Base-by-base conservation (phyloP, 495 filamentous ascomycete species). In the Xylaria acuta region DNA sequence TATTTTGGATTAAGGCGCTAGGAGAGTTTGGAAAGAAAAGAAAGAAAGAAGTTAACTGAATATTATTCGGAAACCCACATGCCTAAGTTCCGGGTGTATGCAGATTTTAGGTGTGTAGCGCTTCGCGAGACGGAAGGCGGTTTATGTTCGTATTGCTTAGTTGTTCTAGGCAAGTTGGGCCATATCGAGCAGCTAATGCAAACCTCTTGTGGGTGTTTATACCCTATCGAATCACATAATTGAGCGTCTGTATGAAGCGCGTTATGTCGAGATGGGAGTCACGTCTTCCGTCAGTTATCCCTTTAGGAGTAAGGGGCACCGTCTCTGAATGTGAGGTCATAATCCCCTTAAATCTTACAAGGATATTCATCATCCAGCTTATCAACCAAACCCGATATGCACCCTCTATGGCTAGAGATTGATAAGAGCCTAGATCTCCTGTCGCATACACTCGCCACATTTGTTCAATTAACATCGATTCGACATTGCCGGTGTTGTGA, bases 91-190 rank as follows among this genome's bases (percentile, higher is more conserved):
- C 18, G 30, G 38, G 47, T 56, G 49, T 36, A 43, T 43, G 1
- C 22, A 30, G 5, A 12, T 41, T 63, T n/a, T 16, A 60, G 8
- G 11, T 66, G 22, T 11, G 40, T 41, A 38, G 22, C 8, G 25
- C 16, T 49, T 0, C 12, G 25, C 3, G 20, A 53, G 8, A 45
- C n/a, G 6, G 18, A 38, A 40, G 8, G 20, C 20, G 20, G 12
- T 67, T 58, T 60, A 38, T 70, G 53, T 32, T 60, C 63, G 56
- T 43, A 9, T 34, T 71, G 41, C 30, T 36, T 63, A 69, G 73
- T 51, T 38, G 45, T 62, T 32, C 45, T 56, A 11, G n/a, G 47
- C 47, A 32, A 56, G 53, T 22, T 38, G 58, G n/a, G 58, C 58
- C 58, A 47, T 58, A 27, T 16, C 27, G 32, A 54, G 45, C 59